Evolutionary conservation across 1,284 basidiomycete species (phyloP).

Genomic region (Farysia itapuensis): DNA sequence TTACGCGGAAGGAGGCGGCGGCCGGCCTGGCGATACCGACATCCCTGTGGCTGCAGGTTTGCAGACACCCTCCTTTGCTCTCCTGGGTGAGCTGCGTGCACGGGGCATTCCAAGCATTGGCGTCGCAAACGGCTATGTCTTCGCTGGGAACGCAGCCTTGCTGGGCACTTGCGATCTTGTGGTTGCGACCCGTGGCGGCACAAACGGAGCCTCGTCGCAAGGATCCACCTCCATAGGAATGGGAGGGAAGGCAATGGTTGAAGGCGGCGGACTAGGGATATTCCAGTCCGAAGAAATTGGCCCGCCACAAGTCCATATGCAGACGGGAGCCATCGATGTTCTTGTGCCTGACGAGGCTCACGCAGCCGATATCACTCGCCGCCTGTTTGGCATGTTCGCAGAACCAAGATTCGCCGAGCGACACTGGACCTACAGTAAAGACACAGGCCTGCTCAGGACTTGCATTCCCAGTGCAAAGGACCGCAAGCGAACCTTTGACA

Average conservation of each 20-base stretch:
- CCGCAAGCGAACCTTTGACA: constrained; percentile 35
- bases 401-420: constrained; percentile 4
- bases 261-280: constrained; percentile 37
- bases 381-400: constrained; percentile 23
- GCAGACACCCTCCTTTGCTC: constrained; percentile 34
- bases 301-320: constrained; percentile 13
- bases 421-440: constrained; percentile 11
- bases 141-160: constrained; percentile 44
- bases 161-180: constrained; percentile 42
- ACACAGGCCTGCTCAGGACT: constrained; percentile 17
- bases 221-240: constrained; percentile 32
- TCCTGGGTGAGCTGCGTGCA: constrained; percentile 30
- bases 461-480: constrained; percentile 16
- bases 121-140: constrained; percentile 38
- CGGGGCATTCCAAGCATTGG: constrained; percentile 32
- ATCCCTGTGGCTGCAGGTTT: constrained; percentile 12
- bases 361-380: constrained; percentile 13
- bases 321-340: constrained; percentile 34
- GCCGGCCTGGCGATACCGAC: constrained; percentile 40
- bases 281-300: constrained; percentile 37
- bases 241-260: constrained; percentile 46
- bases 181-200: constrained; percentile 23
- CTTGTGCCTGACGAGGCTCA: constrained; percentile 25
- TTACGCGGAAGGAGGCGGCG: constrained; percentile 47
- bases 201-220: background rate